These are phyloP conservation scores for Globisporangium nagaii DNA, from an alignment of 352 stramenopile species.

Conservation along the genomic window DNA sequence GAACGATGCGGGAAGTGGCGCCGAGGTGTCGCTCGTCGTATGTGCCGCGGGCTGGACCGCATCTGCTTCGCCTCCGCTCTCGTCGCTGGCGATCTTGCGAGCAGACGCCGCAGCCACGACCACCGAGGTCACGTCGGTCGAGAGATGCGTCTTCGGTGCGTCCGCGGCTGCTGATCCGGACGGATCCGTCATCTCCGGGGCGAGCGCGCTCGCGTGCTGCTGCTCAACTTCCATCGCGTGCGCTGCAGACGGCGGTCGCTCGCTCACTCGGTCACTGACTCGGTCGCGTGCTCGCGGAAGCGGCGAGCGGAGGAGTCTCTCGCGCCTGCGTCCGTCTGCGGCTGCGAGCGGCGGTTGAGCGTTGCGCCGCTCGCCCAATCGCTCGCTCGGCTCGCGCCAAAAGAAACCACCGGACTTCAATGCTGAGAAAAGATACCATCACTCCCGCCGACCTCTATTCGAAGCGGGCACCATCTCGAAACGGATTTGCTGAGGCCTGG, in stretches of 20 bases:
- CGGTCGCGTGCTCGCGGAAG: too few relatives aligned
- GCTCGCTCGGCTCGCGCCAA: background rate
- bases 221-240: slow-evolving; percentile 1
- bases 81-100: background rate
- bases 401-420: slow-evolving; percentile 3
- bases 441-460: background rate
- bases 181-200: too few relatives aligned
- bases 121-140: background rate
- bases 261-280: background rate
- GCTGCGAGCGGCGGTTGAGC: background rate
- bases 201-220: too few relatives aligned
- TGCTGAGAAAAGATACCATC: background rate
- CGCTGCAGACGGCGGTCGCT: background rate
- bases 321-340: background rate
- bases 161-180: too few relatives aligned
- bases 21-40: slow-evolving; percentile 2
- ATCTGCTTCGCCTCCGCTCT: background rate
- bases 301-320: background rate
- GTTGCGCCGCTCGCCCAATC: background rate
- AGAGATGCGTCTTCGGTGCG: background rate
- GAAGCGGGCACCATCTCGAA: background rate
- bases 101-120: background rate
- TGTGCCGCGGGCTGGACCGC: slow-evolving; percentile 1
- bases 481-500: background rate
- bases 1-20: background rate